Evolutionary conservation across 495 filamentous ascomycete genomes (phyloP), one percentile per base, ranked within the genome.

Genomic region (Mytilinidion resinicola): DNA sequence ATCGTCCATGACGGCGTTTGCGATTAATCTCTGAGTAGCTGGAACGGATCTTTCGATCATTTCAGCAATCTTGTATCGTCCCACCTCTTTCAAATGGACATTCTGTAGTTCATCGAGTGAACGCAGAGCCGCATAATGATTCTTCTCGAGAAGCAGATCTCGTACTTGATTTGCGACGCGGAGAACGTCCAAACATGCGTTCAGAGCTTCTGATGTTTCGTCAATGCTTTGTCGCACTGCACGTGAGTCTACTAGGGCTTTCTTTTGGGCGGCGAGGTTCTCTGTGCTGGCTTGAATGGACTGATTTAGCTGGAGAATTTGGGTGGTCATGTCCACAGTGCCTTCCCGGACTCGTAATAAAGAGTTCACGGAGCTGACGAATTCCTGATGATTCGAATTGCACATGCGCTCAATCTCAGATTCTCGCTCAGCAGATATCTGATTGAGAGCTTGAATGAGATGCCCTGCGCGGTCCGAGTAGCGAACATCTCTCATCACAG

Each of bases 251-350:
- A 97, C 95, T 20, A 97, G 75, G 0, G 85, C 86, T 73, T 90
- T 90, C 73, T 99, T 99, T 73, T 96, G 93, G 70, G 87, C 90
- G 0, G 90, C 92, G 14, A 99, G 77, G 64, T 89, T 91, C 76
- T 96, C 91, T 0, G 92, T 97, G 67, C 89, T 96, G n/a, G 84
- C 77, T 72, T 96, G 95, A 46, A 97, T 96, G 15, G 90, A 91
- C 66, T 95, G 87, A 66, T 95, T 96, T 56, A 99, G 78, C 57
- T 88, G 81, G 58, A 97, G 76, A 58, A 96, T 96, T 71, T 97
- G 90, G n/a, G 85, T 80, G 0, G 91, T 96, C 55, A 99, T 73
- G 50, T 81, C 78, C 6, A 91, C 88, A 0, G 91, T 95, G 11
- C 90, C 91, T 71, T 95, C 87, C 49, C 91, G 84, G 17, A 96